phyloP scores from a whole-genome alignment of 345 rosid genomes.

The Noccaea caerulescens region DNA sequence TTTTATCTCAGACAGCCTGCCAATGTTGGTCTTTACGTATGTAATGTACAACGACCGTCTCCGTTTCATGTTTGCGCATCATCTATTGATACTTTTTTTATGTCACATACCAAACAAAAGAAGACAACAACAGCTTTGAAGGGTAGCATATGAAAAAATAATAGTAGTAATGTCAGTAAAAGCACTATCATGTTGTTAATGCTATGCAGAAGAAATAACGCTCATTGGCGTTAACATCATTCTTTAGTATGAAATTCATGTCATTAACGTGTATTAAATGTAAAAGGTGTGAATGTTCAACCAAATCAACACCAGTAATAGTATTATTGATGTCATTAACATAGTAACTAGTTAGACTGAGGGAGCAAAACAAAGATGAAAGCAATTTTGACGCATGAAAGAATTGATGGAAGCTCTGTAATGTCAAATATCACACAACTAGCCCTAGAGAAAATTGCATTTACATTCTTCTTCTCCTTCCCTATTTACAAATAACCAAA shows the following conservation, averaged over 20 bases:
- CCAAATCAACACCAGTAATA: not conserved
- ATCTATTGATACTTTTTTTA: too few species aligned
- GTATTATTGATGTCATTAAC: constrained; percentile 3
- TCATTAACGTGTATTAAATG: not conserved
- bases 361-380: constrained; percentile 31
- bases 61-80: not conserved
- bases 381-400: constrained; percentile 35
- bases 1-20: constrained; percentile 11
- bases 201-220: constrained; percentile 1
- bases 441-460: constrained; percentile 47
- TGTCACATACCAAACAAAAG: constrained; percentile 3
- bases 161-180: not conserved
- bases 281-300: constrained; percentile 1
- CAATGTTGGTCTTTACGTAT: not conserved
- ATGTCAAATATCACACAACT: constrained; percentile 34
- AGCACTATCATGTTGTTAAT: not conserved
- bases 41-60: constrained; percentile 13
- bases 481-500: constrained; percentile 38
- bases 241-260: not conserved
- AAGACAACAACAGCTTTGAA: constrained; percentile 17
- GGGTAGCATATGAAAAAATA: not conserved
- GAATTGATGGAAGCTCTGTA: constrained; percentile 40
- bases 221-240: not conserved
- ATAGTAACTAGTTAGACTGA: constrained; percentile 9
- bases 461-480: constrained; percentile 42